A percentile compares a stretch with the other conserved stretches of the same genome.
phyloP scores from a whole-genome alignment of 179 eudicot species.

The Camellia oleifera region DNA sequence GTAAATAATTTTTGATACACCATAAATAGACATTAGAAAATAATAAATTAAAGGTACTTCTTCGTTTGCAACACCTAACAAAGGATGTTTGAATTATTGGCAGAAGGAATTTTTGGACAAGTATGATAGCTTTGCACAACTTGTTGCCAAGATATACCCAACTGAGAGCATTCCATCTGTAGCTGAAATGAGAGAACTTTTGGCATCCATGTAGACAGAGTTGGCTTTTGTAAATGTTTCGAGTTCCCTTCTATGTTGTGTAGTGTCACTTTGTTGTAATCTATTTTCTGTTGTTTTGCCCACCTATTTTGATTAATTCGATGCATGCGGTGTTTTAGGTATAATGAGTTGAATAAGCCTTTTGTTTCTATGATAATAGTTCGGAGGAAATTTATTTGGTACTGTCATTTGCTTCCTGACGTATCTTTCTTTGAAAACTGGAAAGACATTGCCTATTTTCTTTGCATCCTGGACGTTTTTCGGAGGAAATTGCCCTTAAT shows the following conservation, averaged over 20 bases:
- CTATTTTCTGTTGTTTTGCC: neutral
- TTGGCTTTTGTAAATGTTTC: neutral
- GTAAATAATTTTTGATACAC: neutral
- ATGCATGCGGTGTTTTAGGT: too few relatives aligned
- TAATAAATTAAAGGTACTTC: too few relatives aligned
- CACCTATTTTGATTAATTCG: neutral
- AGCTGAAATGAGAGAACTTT: slow-evolving; percentile 71
- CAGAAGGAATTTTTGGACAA: slow-evolving; percentile 97
- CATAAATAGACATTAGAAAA: neutral
- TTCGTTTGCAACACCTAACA: neutral
- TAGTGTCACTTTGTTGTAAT: neutral
- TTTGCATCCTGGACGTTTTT: too few relatives aligned
- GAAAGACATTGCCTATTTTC: too few relatives aligned
- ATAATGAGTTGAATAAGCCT: too few relatives aligned
- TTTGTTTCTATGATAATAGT: too few relatives aligned
- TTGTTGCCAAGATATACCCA: slow-evolving; percentile 82
- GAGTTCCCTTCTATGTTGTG: too few relatives aligned
- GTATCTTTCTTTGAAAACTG: too few relatives aligned
- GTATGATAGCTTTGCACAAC: slow-evolving; percentile 84
- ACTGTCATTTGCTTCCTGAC: too few relatives aligned
- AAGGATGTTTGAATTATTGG: slow-evolving; percentile 10
- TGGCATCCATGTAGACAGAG: slow-evolving; percentile 53
- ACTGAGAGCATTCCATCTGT: slow-evolving; percentile 69
- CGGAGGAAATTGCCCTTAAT: too few relatives aligned
- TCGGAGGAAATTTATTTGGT: too few relatives aligned